Evolutionary conservation across 2,329 filamentous ascomycete genomes (phyloP).

Genomic region (Fusarium compactum): DNA sequence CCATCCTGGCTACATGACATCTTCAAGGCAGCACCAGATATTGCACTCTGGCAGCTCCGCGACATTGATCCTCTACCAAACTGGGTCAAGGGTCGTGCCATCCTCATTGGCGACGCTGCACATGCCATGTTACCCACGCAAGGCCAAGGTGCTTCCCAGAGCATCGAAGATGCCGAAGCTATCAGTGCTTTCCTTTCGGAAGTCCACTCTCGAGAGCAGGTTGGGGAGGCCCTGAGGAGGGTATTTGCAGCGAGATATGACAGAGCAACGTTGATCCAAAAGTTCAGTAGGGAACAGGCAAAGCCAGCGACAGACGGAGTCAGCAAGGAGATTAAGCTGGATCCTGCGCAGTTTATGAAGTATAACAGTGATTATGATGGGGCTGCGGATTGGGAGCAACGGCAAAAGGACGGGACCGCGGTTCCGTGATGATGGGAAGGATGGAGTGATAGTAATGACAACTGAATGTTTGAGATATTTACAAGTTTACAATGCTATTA

Average conservation of each 20-base stretch:
- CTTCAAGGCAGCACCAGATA: conserved; percentile 3
- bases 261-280: conserved; percentile 35
- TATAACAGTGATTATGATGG: conserved; percentile 42
- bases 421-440: neutral
- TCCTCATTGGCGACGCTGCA: conserved; percentile 14
- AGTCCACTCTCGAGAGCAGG: neutral
- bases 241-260: conserved; percentile 26
- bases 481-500: neutral
- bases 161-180: conserved; percentile 17
- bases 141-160: conserved; percentile 21
- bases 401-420: conserved; percentile 22
- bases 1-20: conserved; percentile 16
- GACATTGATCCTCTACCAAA: conserved; percentile 17
- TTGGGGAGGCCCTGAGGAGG: neutral
- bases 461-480: neutral
- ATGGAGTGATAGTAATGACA: neutral
- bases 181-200: conserved; percentile 1
- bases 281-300: conserved; percentile 40
- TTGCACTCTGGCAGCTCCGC: conserved; percentile 17
- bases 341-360: conserved; percentile 40
- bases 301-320: conserved; percentile 33
- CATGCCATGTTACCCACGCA: conserved; percentile 24
- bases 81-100: conserved; percentile 18
- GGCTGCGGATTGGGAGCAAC: conserved; percentile 36
- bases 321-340: conserved; percentile 33